A percentile compares a stretch with the other conserved stretches of the same genome.
Conservation (phyloP, 192 early-diverging fungal species). For the Diversispora epigaea region DNA sequence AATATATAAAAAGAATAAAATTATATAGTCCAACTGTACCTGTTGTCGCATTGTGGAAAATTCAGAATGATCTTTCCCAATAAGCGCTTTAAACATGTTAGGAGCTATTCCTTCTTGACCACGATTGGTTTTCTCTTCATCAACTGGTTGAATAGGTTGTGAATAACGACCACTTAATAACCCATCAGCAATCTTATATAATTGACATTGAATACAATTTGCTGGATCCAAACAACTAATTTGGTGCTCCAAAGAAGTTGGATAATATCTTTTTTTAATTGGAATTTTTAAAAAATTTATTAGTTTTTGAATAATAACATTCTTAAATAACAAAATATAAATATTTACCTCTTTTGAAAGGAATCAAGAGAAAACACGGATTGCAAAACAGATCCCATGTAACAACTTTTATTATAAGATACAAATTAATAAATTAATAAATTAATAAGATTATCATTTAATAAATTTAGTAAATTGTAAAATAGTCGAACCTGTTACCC, state of each 20-base stretch:
- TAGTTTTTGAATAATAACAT: not conserved
- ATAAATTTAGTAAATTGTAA: not conserved
- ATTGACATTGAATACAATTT: conserved; percentile 85
- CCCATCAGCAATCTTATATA: conserved; percentile 89
- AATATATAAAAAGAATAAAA: not conserved
- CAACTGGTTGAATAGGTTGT: conserved; percentile 41
- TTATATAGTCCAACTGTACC: conserved; percentile 30
- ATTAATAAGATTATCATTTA: not conserved
- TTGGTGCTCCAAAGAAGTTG: conserved; percentile 50
- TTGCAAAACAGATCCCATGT: conserved; percentile 95
- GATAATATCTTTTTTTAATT: conserved; percentile 33
- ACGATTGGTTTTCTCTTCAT: conserved; percentile 41
- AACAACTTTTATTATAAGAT: conserved; percentile 66
- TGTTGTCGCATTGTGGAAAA: conserved; percentile 98
- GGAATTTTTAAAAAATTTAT: not conserved
- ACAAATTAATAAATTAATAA: not conserved
- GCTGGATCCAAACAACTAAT: conserved; percentile 59
- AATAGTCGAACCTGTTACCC: conserved; percentile 74
- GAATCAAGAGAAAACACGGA: conserved; percentile 75
- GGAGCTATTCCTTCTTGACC: conserved; percentile 85
- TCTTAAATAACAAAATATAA: not conserved
- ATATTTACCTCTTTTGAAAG: conserved; percentile 70
- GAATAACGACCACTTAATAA: conserved; percentile 88
- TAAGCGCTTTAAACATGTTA: conserved; percentile 84
- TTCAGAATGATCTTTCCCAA: conserved; percentile 89